Base-by-base conservation (phyloP, 345 rosid genomes). In the Stellera chamaejasme region DNA sequence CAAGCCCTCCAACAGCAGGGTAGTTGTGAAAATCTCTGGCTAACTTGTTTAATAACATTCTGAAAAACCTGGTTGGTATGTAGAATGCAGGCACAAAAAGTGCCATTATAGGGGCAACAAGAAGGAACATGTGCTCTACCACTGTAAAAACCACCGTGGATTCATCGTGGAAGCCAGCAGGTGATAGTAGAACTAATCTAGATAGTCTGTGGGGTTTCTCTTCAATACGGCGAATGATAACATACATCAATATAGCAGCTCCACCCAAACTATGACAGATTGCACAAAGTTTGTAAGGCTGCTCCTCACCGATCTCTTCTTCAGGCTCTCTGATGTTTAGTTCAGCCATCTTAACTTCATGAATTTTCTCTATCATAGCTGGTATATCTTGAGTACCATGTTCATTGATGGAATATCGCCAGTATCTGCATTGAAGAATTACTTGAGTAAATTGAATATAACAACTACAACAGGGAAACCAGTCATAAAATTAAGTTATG, bases 201-300 rank as follows among this genome's bases (percentile, higher is more conserved):
- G 82, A 74, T 6, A 82, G 77, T 60, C 88, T 66, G 48, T 72
- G 88, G 0, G 80, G 80, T 66, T 74, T 74, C 66, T 70, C 73
- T 60, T 78, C 77, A 10, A 82, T 68, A 11, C 45, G 78, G 43
- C 67, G 65, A 6, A 71, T 76, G 50, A 82, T 49, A 45, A 74
- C 65, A 45, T 79, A 72, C 78, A 82, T 82, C 56, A 82, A 54
- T 67, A 79, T 65, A 62, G 72, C 84, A 60, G 87, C 87, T 72
- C 87, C 87, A 56, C 87, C 88, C 66, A 82, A 69, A 62, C 88
- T 82, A 69, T 82, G 88, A 49, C 72, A 66, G 70, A 79, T 64
- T 52, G 84, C 79, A 66, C 79, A 78, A 11, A 82, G 88, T 66
- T 66, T 74, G 68, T 79, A 82, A 50, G 74, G 82, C 63, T 79